Conservation (phyloP, 164 flowering plant species). For the Platanus orientalis region DNA sequence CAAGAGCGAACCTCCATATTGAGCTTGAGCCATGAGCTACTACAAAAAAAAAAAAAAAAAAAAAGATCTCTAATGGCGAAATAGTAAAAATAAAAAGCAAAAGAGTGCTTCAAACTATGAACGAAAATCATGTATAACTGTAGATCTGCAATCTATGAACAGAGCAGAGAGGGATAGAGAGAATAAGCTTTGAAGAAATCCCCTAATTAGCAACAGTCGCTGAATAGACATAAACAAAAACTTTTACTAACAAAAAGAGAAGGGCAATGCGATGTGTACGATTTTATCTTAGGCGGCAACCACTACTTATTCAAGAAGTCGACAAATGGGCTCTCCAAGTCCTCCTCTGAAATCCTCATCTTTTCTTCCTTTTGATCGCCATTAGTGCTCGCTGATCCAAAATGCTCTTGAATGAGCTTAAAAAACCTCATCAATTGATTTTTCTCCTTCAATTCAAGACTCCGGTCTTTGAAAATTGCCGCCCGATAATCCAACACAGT, state of each 20-base stretch:
- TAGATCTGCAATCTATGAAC: too few species aligned
- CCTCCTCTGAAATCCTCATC: constrained; percentile 53
- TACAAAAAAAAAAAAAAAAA: too few species aligned
- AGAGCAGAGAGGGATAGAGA: too few species aligned
- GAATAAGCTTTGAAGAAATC: too few species aligned
- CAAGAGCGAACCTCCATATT: too few species aligned
- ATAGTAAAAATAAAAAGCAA: too few species aligned
- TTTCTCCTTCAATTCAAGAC: constrained; percentile 59
- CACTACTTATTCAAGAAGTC: constrained; percentile 64
- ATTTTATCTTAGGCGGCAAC: constrained; percentile 76
- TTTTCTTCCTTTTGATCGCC: constrained; percentile 17
- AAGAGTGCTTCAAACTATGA: too few species aligned
- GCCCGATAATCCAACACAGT: constrained; percentile 73
- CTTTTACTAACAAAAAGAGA: constrained; percentile 48
- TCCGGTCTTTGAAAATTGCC: constrained; percentile 67
- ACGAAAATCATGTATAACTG: too few species aligned
- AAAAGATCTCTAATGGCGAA: too few species aligned
- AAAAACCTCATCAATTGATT: constrained; percentile 72
- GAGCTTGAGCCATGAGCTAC: too few species aligned
- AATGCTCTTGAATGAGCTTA: constrained; percentile 69
- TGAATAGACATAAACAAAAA: constrained; percentile 15
- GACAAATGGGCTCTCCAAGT: constrained; percentile 74
- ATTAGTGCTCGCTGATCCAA: constrained; percentile 12
- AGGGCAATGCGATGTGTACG: constrained; percentile 51
- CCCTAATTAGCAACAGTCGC: too few species aligned